Base-by-base conservation (phyloP, 2,329 filamentous ascomycete species). In the Diplodia corticola region DNA sequence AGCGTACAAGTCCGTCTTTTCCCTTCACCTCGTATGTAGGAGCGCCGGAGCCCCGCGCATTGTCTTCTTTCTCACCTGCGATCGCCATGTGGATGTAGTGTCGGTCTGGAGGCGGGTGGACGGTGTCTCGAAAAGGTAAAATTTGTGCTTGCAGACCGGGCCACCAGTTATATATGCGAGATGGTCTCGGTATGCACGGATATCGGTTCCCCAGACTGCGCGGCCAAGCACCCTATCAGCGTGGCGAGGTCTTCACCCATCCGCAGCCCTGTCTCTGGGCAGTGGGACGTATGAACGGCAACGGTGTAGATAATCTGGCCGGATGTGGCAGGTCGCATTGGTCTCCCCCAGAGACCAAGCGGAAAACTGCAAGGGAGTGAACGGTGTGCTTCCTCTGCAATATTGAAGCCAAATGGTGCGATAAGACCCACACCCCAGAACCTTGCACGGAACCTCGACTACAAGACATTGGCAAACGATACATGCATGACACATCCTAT, bases 371-470 rank as follows among this genome's bases (percentile, higher is more conserved):
- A 28, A 17, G 51, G 30, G 24, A 26, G 15, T 13, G 26, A n/a
- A 28, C 51, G 51, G 51, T 30, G 51, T 55, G 51, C 51, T 55
- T 37, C 13, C 30, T n/a, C 51, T 55, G 51, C 51, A 55, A 55
- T 55, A 55, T 35, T 55, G 30, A 12, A 55, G 28, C 51, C 22
- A n/a, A 22, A 55, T 55, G 51, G 51, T 30, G 51, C 51, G 51
- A 55, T 55, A 37, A 37, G 30, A 10, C 4, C n/a, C 17, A 24
- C n/a, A 5, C 26, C 20, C 1, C 12, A 37, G 30, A 17, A 28
- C 33, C n/a, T 13, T n/a, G 51, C 30, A 22, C 2, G 28, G 28
- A 17, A n/a, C 7, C 17, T 4, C 4, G n/a, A 51, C 15, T n/a
- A n/a, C n/a, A n/a, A n/a, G n/a, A 17, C 51, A 22, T 5, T 17